Evolutionary conservation across 2,329 filamentous ascomycete genomes (phyloP).

Genomic region (Colletotrichum sp.): DNA sequence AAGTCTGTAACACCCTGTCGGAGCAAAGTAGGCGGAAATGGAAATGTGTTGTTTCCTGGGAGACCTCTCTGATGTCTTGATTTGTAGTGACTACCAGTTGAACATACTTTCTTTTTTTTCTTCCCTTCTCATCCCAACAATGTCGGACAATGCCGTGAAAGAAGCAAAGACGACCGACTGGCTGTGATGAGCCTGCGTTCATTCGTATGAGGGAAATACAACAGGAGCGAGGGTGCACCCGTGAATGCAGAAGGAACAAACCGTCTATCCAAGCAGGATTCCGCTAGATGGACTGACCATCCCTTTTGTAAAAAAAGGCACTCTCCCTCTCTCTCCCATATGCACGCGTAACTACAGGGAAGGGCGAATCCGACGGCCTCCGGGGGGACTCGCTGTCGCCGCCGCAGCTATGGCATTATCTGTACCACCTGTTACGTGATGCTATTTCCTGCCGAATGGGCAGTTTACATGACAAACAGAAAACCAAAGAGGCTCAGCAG

Average conservation of each 20-base stretch:
- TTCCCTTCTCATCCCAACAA: not conserved
- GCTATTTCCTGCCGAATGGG: conserved; percentile 13
- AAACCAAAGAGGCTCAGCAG: conserved; percentile 6
- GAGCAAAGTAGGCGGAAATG: not conserved
- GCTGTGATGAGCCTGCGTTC: not conserved
- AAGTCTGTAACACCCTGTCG: not conserved
- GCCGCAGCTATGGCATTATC: conserved; percentile 15
- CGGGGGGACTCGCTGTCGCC: not conserved
- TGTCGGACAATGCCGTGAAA: not conserved
- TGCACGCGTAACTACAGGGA: not conserved
- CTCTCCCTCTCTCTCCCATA: not conserved
- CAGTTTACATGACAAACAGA: conserved; percentile 22
- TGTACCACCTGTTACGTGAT: conserved; percentile 16
- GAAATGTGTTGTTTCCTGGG: not conserved
- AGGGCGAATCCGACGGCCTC: not conserved
- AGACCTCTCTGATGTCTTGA: not conserved
- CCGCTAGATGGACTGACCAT: not conserved
- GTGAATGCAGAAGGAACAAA: not conserved
- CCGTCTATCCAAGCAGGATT: not conserved
- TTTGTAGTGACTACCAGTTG: not conserved
- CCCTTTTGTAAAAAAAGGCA: not conserved
- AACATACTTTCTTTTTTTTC: not conserved
- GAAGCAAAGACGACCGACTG: not conserved
- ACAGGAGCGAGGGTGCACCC: not conserved
- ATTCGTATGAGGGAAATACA: not conserved